These are phyloP conservation scores for Elsinoe necatrix DNA, from an alignment of 2,329 filamentous ascomycete genomes.

Conservation along the genomic window DNA sequence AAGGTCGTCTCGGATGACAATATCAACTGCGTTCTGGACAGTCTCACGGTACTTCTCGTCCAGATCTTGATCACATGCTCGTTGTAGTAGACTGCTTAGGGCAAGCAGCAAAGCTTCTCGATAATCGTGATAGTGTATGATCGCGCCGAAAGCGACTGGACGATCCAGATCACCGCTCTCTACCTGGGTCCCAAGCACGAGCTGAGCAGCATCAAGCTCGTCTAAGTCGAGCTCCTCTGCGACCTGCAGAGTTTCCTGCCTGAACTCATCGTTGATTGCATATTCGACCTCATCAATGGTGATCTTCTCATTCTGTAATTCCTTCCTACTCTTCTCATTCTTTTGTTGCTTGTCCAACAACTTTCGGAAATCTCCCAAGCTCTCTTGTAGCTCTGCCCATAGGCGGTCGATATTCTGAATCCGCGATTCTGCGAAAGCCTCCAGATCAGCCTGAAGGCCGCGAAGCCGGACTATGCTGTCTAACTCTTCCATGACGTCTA, in stretches of 20 bases:
- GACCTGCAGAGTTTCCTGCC: conserved; percentile 69
- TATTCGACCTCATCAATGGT: conserved; percentile 65
- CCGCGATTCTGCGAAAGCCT: conserved; percentile 63
- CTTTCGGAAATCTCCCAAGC: conserved; percentile 58
- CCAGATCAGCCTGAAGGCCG: conserved; percentile 76
- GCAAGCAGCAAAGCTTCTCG: conserved; percentile 77
- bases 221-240: conserved; percentile 86
- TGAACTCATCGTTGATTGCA: conserved; percentile 75
- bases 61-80: conserved; percentile 53
- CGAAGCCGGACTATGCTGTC: conserved; percentile 69
- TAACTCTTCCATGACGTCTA: conserved; percentile 57
- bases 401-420: conserved; percentile 63
- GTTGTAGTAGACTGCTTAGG: conserved; percentile 67
- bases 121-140: conserved; percentile 82
- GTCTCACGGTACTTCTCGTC: conserved; percentile 47
- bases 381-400: conserved; percentile 55
- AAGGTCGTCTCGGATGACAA: conserved; percentile 45
- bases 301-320: conserved; percentile 63
- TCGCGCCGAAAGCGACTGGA: conserved; percentile 64
- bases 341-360: conserved; percentile 68
- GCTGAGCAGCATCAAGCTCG: conserved; percentile 71
- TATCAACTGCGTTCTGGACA: conserved; percentile 48
- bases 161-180: conserved; percentile 56
- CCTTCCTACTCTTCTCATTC: conserved; percentile 65
- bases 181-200: conserved; percentile 64